Evolutionary conservation across 106 monocot species (phyloP), one percentile per base, ranked within the genome.

Genomic region (Ottelia alismoides): DNA sequence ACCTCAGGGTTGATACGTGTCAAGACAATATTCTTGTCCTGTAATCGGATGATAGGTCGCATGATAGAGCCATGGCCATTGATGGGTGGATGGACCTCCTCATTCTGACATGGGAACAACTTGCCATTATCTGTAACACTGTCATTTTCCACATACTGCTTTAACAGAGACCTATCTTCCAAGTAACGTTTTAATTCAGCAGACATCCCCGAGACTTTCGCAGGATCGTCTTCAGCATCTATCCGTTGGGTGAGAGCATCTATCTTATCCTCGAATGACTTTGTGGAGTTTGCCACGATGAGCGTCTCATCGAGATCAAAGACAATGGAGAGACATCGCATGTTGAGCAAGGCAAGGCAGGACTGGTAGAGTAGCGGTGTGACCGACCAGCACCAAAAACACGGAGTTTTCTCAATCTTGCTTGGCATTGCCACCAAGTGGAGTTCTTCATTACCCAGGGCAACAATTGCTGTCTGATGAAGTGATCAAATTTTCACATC

Each of bases 1-100:
- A 82, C 91, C 85, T 93, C 93, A 0, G 93, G 93, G 63, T 88
- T 93, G 55, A 93, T 84, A 7, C 93, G 83, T 32, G 93, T 93
- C 30, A 93, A 66, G 53, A 93, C 70, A 21, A 78, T 69, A 52
- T 80, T 88, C 57, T 58, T 83, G 10, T 93, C 84, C 31, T 32
- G 87, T 24, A 93, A 53, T 55, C 93, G 68, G 27, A 93, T 81
- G 22, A 93, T 67, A 27, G 93, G 93, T 3, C 93, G 76, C 46
- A 74, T 28, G 60, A 92, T 60, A 16, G 45, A 27, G 46, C 68
- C 70, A 30, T 65, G 64, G 26, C 58, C 27, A 20, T 61, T 70
- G 12, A 65, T 47, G 0, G 71, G 18, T 0, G 60, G 47, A 10
- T 51, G 58, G 29, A 88, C 84, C 62, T 93, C 70, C 63, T 93